Conservation (phyloP, 148 eudicot genomes). For the Camellia japonica region DNA sequence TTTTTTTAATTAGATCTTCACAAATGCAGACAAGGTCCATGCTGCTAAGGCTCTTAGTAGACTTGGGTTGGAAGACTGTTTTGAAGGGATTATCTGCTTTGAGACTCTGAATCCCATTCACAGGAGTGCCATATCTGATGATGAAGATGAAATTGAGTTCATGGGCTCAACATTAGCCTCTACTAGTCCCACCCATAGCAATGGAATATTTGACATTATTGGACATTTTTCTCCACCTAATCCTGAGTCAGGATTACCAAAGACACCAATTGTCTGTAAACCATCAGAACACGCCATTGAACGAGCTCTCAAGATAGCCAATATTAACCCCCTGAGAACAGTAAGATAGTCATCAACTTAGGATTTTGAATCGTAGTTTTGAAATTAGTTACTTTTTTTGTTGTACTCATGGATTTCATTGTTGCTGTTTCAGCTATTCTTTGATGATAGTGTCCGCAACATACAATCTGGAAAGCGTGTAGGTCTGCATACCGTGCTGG, state of each 20-base stretch:
- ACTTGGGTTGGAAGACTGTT: conserved; percentile 83
- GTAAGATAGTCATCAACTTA: conserved; percentile 29
- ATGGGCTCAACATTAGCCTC: conserved; percentile 32
- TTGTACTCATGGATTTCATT: not conserved
- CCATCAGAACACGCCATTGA: conserved; percentile 74
- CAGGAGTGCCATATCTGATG: conserved; percentile 56
- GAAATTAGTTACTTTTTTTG: not conserved
- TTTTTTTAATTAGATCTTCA: conserved; percentile 54
- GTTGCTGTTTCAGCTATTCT: conserved; percentile 63
- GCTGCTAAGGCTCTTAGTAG: conserved; percentile 53
- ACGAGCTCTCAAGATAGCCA: conserved; percentile 62
- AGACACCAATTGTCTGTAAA: conserved; percentile 79
- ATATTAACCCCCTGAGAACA: conserved; percentile 71
- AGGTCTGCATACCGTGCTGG: conserved; percentile 84
- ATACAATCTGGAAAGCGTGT: conserved; percentile 75
- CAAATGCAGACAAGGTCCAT: conserved; percentile 78
- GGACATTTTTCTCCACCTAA: conserved; percentile 48
- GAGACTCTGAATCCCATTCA: conserved; percentile 78
- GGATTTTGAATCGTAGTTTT: not conserved
- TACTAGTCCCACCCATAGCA: not conserved
- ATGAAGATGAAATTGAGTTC: conserved; percentile 69
- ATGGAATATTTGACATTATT: conserved; percentile 72
- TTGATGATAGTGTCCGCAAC: conserved; percentile 86
- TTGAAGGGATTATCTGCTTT: conserved; percentile 89
- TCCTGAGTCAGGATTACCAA: conserved; percentile 51